phyloP scores from a whole-genome alignment of 768 basidiomycete genomes.

The Gymnopilus dilepis region DNA sequence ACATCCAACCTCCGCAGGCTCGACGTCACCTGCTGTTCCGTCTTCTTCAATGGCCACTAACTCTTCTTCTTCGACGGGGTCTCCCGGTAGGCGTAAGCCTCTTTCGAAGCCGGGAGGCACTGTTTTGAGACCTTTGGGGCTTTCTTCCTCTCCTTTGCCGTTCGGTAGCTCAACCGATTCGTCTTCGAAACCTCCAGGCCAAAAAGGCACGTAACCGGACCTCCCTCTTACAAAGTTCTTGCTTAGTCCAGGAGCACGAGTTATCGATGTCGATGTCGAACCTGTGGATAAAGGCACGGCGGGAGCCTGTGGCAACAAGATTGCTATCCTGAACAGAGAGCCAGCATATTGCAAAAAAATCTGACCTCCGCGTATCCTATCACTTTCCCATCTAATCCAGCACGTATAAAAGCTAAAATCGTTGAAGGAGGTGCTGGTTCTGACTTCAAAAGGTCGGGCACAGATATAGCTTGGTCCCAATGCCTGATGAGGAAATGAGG shows the following conservation, averaged over 20 bases:
- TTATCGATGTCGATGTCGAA: conserved; percentile 83
- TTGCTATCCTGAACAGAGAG: neutral
- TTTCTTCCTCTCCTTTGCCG: conserved; percentile 31
- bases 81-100: conserved; percentile 75
- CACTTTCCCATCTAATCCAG: conserved; percentile 80
- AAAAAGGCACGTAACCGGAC: conserved; percentile 90
- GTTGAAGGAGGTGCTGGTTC: conserved; percentile 80
- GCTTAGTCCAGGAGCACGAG: conserved; percentile 80
- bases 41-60: conserved; percentile 38
- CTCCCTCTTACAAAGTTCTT: conserved; percentile 92
- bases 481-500: conserved; percentile 50
- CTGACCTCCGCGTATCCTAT: conserved; percentile 82
- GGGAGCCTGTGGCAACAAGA: conserved; percentile 48
- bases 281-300: conserved; percentile 66
- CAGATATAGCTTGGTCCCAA: conserved; percentile 67
- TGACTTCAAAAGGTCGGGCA: conserved; percentile 67
- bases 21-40: conserved; percentile 29
- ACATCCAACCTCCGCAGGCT: conserved; percentile 27
- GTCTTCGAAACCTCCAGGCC: conserved; percentile 91
- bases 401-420: conserved; percentile 70
- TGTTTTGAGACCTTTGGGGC: conserved; percentile 59
- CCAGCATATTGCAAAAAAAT: neutral
- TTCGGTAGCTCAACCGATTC: conserved; percentile 41
- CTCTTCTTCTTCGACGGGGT: conserved; percentile 52
- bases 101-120: conserved; percentile 85